A percentile compares a stretch with the other conserved stretches of the same genome.
Evolutionary conservation across 2,329 filamentous ascomycete genomes (phyloP).

Genomic region (Cladosporium sp.): DNA sequence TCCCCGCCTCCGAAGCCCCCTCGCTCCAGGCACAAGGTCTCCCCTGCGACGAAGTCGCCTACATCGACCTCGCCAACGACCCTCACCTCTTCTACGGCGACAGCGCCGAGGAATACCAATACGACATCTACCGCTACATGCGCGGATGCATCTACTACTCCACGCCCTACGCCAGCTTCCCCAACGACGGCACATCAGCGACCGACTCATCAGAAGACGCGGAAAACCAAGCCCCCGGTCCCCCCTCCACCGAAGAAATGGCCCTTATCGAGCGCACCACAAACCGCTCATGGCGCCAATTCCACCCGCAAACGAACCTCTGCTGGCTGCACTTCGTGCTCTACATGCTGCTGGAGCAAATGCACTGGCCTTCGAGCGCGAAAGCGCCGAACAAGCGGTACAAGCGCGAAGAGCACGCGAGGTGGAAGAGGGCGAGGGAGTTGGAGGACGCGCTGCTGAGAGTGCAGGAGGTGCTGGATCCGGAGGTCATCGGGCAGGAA

Average conservation of each 20-base stretch:
- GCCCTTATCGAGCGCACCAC: constrained; percentile 3
- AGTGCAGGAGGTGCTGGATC: constrained; percentile 37
- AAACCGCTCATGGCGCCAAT: constrained; percentile 46
- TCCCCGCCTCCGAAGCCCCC: not conserved
- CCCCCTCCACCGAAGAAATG: constrained; percentile 14
- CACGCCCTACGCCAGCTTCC: constrained; percentile 38
- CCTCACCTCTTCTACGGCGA: constrained; percentile 44
- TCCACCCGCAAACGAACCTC: constrained; percentile 58
- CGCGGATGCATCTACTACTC: constrained; percentile 36
- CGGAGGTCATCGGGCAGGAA: constrained; percentile 23
- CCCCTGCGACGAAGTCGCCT: constrained; percentile 35
- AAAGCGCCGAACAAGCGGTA: constrained; percentile 18
- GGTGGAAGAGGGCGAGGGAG: constrained; percentile 33
- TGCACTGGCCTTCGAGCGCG: constrained; percentile 29
- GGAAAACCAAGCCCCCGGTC: not conserved
- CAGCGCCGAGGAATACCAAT: constrained; percentile 48
- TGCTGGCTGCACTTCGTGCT: constrained; percentile 62
- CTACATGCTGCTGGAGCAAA: constrained; percentile 48
- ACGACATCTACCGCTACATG: constrained; percentile 55
- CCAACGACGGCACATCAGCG: constrained; percentile 8
- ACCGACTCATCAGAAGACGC: not conserved
- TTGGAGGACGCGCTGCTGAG: constrained; percentile 35
- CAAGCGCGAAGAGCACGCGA: constrained; percentile 9
- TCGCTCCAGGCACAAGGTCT: constrained; percentile 1
- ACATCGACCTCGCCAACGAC: constrained; percentile 44